Evolutionary conservation across 176 grass and related monocot species (phyloP), one percentile per base, ranked within the genome.

Genomic region (Avena eriantha): DNA sequence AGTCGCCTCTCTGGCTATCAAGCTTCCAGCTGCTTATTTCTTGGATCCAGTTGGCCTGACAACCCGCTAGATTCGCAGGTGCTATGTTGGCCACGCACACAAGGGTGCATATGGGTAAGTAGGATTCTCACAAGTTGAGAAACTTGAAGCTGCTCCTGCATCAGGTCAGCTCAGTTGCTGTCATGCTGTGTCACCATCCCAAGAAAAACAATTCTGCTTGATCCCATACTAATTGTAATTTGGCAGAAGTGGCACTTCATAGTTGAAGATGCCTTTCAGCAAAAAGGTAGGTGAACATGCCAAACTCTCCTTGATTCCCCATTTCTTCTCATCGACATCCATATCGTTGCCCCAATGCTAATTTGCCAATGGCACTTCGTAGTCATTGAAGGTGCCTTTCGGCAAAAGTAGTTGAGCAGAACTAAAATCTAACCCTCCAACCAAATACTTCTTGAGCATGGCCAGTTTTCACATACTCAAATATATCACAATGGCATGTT

Each of bases 1-100:
- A 76, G 39, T 41, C 39, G 39, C 39, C 39, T 36, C 13, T 50
- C 26, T 51, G 57, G 12, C 55, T 67, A 73, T 83, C 81, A 71
- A 76, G 70, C 77, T 49, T 85, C 58, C 35, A 69, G 31, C 41
- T 54, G 29, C 14, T 29, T 41, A 41, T 41, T 41, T 7, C 29
- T 29, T 29, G 29, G 29, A 29, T 29, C 29, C 29, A 29, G 29
- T 41, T 41, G 39, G 39, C 7, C 39, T 41, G 64, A 50, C 29
- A 49, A 19, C 29, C 15, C 26, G 11, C 29, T 19, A 35, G 15
- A 26, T 59, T 71, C 18, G 23, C 51, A 80, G 24, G 6, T 76
- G 39, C 5, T 34, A 78, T 8, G 12, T 57, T 41, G 39, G 39
- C 39, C 39, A 41, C 39, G 39, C 39, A 41, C 6, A 41, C 39